Percentiles rank a stretch among this genome's conserved stretches.
These are phyloP conservation scores for Cladophialophora yegresii DNA, from an alignment of 2,329 filamentous ascomycete genomes.

Conservation along the genomic window DNA sequence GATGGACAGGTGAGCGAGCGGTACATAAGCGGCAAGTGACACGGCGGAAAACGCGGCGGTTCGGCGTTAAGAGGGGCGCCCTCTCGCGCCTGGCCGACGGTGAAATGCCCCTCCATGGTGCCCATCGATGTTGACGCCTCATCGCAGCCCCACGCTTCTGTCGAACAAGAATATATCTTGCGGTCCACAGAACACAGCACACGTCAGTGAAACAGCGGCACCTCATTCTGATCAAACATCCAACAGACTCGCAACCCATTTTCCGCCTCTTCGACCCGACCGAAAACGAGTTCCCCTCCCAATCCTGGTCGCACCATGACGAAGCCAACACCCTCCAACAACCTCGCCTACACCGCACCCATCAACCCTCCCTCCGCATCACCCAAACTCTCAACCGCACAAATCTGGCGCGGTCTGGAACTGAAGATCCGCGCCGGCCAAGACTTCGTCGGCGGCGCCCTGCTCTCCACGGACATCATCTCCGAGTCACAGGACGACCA, in stretches of 20 bases:
- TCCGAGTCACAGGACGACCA: constrained; percentile 28
- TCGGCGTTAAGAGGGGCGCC: background rate
- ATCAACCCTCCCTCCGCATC: constrained; percentile 42
- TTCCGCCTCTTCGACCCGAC: background rate
- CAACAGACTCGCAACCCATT: background rate
- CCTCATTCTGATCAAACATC: background rate
- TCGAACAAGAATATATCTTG: background rate
- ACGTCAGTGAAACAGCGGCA: background rate
- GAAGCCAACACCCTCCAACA: constrained; percentile 36
- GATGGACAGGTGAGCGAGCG: background rate
- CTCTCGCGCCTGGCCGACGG: background rate
- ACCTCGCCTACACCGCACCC: constrained; percentile 44
- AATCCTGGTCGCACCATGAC: background rate
- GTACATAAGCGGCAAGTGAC: background rate
- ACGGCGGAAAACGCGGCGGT: background rate
- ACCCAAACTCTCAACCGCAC: constrained; percentile 39
- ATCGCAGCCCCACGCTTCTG: background rate
- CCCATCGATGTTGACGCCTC: background rate
- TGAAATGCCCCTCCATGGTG: background rate
- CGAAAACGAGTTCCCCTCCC: background rate
- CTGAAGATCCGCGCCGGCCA: constrained; percentile 38
- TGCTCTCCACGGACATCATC: constrained; percentile 35
- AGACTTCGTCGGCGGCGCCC: constrained; percentile 38
- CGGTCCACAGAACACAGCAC: background rate
- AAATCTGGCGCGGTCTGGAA: constrained; percentile 44